Evolutionary conservation across 768 basidiomycete species (phyloP).

Genomic region (Hericium alpestre): DNA sequence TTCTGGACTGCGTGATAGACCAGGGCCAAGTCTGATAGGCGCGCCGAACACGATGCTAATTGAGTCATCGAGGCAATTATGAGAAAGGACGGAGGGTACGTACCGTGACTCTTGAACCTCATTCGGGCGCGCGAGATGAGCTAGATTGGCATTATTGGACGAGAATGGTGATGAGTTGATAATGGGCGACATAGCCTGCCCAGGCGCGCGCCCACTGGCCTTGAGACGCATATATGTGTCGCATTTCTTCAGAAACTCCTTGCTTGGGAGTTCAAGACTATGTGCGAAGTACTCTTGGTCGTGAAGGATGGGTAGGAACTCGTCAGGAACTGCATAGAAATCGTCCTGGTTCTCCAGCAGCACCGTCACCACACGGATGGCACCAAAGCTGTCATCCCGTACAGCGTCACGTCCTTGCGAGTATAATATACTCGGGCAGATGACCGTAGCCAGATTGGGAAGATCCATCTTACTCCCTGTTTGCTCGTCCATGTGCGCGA

Average conservation of each 20-base stretch:
- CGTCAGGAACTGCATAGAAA: conserved; percentile 88
- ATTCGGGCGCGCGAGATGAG: conserved; percentile 9
- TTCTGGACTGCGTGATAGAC: conserved; percentile 3
- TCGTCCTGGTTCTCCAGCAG: conserved; percentile 91
- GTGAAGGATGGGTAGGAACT: conserved; percentile 75
- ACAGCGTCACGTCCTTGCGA: conserved; percentile 76
- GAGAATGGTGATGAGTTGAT: conserved; percentile 28
- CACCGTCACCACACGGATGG: conserved; percentile 76
- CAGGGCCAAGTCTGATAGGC: background rate
- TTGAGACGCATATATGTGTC: conserved; percentile 80
- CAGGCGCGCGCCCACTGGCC: conserved; percentile 44
- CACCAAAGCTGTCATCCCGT: conserved; percentile 86
- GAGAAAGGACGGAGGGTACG: background rate
- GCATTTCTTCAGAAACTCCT: conserved; percentile 93
- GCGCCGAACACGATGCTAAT: background rate
- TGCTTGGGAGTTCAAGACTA: conserved; percentile 80
- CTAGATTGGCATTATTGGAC: conserved; percentile 19
- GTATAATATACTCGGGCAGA: conserved; percentile 96
- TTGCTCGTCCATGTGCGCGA: conserved; percentile 94
- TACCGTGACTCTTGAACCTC: conserved; percentile 10
- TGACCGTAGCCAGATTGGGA: conserved; percentile 90
- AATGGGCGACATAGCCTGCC: conserved; percentile 23
- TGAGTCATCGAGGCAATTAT: background rate
- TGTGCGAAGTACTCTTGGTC: conserved; percentile 90
- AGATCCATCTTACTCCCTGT: conserved; percentile 99